phyloP scores from a whole-genome alignment of 768 basidiomycete genomes.

The Rhodosporidiobolus sp. region DNA sequence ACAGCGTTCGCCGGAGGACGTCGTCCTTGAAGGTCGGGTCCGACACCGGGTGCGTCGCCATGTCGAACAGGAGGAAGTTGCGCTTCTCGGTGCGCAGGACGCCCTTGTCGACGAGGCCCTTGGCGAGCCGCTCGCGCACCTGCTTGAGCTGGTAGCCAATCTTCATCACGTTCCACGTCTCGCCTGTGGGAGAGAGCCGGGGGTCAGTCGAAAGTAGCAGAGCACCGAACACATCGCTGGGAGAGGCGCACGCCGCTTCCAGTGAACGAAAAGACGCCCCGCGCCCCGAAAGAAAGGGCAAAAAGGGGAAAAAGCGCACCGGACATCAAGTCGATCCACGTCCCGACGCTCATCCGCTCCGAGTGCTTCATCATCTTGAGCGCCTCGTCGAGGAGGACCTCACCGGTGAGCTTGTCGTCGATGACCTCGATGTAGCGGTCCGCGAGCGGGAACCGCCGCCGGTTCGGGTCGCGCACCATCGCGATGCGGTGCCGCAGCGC shows the following conservation, averaged over 20 bases:
- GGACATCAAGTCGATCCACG: slow-evolving; percentile 91
- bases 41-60: slow-evolving; percentile 98
- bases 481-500: slow-evolving; percentile 92
- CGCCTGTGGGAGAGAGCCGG: slow-evolving; percentile 58
- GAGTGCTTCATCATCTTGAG: slow-evolving; percentile 85
- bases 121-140: slow-evolving; percentile 94
- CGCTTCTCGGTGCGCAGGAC: slow-evolving; percentile 98
- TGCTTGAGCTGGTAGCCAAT: slow-evolving; percentile 99
- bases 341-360: slow-evolving; percentile 76
- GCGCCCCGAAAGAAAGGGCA: not conserved
- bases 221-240: no score
- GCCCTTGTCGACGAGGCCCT: slow-evolving; percentile 96
- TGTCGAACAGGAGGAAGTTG: slow-evolving; percentile 97
- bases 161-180: slow-evolving; percentile 99
- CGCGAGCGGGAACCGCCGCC: slow-evolving; percentile 67
- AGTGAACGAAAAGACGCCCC: no score
- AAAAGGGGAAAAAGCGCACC: slow-evolving; percentile 58
- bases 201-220: not conserved
- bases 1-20: slow-evolving; percentile 69
- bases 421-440: slow-evolving; percentile 88
- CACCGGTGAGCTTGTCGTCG: slow-evolving; percentile 87
- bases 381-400: slow-evolving; percentile 93
- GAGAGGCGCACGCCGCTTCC: no score
- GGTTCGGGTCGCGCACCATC: slow-evolving; percentile 76
- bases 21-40: slow-evolving; percentile 85